These are phyloP conservation scores for Starmera quercuum DNA, from an alignment of 805 yeast genomes.

Conservation along the genomic window DNA sequence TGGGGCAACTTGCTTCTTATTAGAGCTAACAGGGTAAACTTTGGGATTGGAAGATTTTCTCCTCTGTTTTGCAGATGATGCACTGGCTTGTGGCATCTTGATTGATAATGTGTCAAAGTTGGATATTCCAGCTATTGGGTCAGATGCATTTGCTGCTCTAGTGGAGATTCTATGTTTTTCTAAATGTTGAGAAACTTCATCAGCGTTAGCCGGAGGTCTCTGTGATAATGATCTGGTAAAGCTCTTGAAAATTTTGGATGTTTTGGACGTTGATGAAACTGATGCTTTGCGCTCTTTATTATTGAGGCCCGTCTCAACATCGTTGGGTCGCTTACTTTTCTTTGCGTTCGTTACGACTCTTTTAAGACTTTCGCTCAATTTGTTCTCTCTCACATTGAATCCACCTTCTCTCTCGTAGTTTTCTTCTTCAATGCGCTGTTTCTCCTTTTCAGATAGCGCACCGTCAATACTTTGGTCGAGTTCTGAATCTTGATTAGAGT, in stretches of 20 bases:
- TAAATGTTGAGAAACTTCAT: conserved; percentile 25
- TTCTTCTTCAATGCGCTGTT: conserved; percentile 20
- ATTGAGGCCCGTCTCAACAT: too few species aligned
- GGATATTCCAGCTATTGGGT: conserved; percentile 40
- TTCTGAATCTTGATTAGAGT: conserved; percentile 9
- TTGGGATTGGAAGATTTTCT: background rate
- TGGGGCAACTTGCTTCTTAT: too few species aligned
- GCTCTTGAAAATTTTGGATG: conserved; percentile 10
- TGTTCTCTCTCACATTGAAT: conserved; percentile 25
- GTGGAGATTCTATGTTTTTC: conserved; percentile 30
- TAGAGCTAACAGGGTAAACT: too few species aligned
- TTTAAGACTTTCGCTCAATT: conserved; percentile 26
- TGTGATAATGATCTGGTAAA: conserved; percentile 13
- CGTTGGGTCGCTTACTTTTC: too few species aligned
- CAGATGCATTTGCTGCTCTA: conserved; percentile 34
- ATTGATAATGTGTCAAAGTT: conserved; percentile 11
- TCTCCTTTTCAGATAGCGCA: conserved; percentile 5
- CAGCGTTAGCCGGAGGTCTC: conserved; percentile 15
- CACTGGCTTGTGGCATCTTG: too few species aligned
- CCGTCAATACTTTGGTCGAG: background rate
- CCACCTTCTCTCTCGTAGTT: conserved; percentile 19
- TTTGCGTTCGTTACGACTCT: conserved; percentile 19
- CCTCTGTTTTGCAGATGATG: conserved; percentile 3
- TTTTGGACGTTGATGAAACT: background rate
- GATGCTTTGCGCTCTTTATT: too few species aligned